Evolutionary conservation across 176 grass and related monocot genomes (phyloP).

Genomic region (Oryza meridionalis): DNA sequence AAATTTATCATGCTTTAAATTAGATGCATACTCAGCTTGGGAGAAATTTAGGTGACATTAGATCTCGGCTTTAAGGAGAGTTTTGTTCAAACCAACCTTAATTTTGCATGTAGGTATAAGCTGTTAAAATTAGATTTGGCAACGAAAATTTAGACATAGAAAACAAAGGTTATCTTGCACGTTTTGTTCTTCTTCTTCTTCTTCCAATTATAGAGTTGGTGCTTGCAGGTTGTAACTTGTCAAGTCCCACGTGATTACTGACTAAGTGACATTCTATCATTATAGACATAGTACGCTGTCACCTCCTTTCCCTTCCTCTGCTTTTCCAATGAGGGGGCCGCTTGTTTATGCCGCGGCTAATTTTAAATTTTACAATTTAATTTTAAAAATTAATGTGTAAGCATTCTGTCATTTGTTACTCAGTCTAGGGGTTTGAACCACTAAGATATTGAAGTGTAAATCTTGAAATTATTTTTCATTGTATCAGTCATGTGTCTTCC

Average conservation of each 20-base stretch:
- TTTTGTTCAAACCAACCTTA: background rate
- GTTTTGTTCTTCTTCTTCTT: too few relatives aligned
- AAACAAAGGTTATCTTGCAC: background rate
- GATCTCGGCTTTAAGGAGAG: background rate
- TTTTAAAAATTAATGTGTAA: too few relatives aligned
- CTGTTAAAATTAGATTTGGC: background rate
- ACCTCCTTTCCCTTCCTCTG: background rate
- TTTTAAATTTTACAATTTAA: too few relatives aligned
- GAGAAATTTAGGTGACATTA: background rate
- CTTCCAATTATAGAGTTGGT: slow-evolving; percentile 6
- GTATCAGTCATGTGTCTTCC: too few relatives aligned
- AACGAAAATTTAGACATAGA: background rate
- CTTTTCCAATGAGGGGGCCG: background rate
- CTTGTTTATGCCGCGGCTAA: background rate
- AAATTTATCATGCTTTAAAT: background rate
- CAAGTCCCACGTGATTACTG: background rate
- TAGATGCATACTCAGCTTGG: background rate
- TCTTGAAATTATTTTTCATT: too few relatives aligned
- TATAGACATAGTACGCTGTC: background rate
- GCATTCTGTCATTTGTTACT: background rate
- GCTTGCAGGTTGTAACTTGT: background rate
- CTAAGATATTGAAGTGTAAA: background rate
- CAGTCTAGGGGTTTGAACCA: background rate
- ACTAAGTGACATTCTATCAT: background rate
- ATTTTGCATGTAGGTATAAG: background rate